Evolutionary conservation across 1,284 basidiomycete genomes (phyloP).

Genomic region (Rhodofomes roseus): DNA sequence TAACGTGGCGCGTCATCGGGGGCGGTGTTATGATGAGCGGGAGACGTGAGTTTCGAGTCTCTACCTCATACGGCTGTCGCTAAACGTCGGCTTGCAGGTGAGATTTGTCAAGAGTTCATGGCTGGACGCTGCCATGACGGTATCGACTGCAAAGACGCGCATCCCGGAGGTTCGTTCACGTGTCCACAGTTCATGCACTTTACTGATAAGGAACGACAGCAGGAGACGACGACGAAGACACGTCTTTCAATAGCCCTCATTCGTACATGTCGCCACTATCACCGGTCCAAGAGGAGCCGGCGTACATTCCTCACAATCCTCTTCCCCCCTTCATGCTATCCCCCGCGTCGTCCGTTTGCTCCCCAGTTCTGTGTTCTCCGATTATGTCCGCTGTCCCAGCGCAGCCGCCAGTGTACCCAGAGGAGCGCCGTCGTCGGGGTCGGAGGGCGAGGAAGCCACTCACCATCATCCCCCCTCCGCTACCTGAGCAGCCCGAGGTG

Average conservation of each 20-base stretch:
- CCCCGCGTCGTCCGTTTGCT: not conserved
- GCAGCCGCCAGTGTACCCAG: not conserved
- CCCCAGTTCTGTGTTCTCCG: not conserved
- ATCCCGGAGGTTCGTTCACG: constrained; percentile 24
- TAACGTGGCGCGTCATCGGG: constrained; percentile 46
- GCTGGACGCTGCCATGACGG: constrained; percentile 35
- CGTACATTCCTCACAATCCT: not conserved
- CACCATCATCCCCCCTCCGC: not conserved
- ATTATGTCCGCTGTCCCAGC: not conserved
- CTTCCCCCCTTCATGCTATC: not conserved
- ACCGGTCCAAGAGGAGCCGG: not conserved
- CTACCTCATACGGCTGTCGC: not conserved
- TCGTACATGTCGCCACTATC: not conserved
- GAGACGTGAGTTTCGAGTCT: constrained; percentile 26
- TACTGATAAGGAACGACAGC: not conserved
- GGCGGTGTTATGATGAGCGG: constrained; percentile 49
- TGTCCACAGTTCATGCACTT: not conserved
- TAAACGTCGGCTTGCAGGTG: constrained; percentile 24
- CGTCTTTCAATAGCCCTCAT: not conserved
- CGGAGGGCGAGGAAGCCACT: not conserved
- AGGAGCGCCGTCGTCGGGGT: not conserved
- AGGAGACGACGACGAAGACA: not conserved
- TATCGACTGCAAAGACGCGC: constrained; percentile 35
- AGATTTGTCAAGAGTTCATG: constrained; percentile 32
- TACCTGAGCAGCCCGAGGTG: not conserved